phyloP scores from a whole-genome alignment of 495 filamentous ascomycete genomes.

The Clohesyomyces aquaticus region DNA sequence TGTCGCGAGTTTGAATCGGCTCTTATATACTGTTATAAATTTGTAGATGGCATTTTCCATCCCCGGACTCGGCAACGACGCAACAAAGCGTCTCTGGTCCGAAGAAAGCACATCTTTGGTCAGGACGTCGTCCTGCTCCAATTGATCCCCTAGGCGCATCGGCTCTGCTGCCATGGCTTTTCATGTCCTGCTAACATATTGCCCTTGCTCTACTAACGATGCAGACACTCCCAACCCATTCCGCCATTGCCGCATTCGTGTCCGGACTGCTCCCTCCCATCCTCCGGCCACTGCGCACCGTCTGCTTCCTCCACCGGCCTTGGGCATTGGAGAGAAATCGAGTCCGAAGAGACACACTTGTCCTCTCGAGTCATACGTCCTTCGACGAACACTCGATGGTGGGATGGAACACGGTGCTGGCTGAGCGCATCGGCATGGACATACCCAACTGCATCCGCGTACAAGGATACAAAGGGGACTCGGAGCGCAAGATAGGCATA shows the following conservation, averaged over 20 bases:
- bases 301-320: constrained; percentile 38
- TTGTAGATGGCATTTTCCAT: no score
- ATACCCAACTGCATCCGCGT: constrained; percentile 18
- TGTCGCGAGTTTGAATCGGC: no score
- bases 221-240: constrained; percentile 14
- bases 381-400: constrained; percentile 38
- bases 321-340: constrained; percentile 24
- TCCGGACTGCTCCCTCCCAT: no score
- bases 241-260: neutral
- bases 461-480: constrained; percentile 37
- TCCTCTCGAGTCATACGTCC: constrained; percentile 34
- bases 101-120: no score
- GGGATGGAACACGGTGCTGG: constrained; percentile 35
- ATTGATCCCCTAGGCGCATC: no score
- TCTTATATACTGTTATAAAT: no score
- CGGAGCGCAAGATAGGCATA: constrained; percentile 32
- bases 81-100: no score
- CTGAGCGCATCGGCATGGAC: constrained; percentile 24
- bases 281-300: constrained; percentile 3
- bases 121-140: no score
- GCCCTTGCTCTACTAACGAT: constrained; percentile 10
- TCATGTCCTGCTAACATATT: no score
- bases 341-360: constrained; percentile 21
- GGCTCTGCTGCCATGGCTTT: no score
- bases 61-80: no score